Evolutionary conservation across 768 basidiomycete species (phyloP).

Genomic region (Tylopilus vinaceipallidus): DNA sequence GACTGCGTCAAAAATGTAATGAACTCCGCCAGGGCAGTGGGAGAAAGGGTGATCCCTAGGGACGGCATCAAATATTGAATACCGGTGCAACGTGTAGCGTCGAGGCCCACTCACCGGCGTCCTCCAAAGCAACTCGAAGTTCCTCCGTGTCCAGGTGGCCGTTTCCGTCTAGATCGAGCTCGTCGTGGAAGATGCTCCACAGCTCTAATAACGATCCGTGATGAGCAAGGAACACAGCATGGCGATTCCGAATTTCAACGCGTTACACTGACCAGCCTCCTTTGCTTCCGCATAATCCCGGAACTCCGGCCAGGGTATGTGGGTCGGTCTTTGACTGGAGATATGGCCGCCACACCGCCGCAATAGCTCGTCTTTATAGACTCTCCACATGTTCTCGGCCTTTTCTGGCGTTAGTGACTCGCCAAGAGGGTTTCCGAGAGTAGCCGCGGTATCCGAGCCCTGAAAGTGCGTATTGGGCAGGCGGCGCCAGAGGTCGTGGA

Average conservation of each 20-base stretch:
- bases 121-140: slow-evolving; percentile 56
- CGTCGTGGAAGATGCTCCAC: slow-evolving; percentile 89
- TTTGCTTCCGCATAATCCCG: slow-evolving; percentile 74
- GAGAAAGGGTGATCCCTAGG: slow-evolving; percentile 69
- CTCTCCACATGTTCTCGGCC: slow-evolving; percentile 60
- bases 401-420: slow-evolving; percentile 44
- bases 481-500: slow-evolving; percentile 63
- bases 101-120: slow-evolving; percentile 57
- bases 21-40: slow-evolving; percentile 75
- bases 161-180: slow-evolving; percentile 87
- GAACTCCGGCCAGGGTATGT: slow-evolving; percentile 72
- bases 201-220: slow-evolving; percentile 52
- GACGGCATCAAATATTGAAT: slow-evolving; percentile 5
- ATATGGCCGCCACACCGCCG: slow-evolving; percentile 47
- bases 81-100: slow-evolving; percentile 22
- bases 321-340: slow-evolving; percentile 39
- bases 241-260: slow-evolving; percentile 9
- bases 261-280: slow-evolving; percentile 67
- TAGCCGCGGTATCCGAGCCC: slow-evolving; percentile 24
- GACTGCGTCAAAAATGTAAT: slow-evolving; percentile 75
- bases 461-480: slow-evolving; percentile 39
- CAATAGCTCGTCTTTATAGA: slow-evolving; percentile 79
- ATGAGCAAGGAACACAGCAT: slow-evolving; percentile 20
- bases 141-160: slow-evolving; percentile 73
- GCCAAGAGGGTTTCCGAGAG: slow-evolving; percentile 11